Evolutionary conservation across 257 asterid species (phyloP).

Genomic region (Solanum lignicaule): DNA sequence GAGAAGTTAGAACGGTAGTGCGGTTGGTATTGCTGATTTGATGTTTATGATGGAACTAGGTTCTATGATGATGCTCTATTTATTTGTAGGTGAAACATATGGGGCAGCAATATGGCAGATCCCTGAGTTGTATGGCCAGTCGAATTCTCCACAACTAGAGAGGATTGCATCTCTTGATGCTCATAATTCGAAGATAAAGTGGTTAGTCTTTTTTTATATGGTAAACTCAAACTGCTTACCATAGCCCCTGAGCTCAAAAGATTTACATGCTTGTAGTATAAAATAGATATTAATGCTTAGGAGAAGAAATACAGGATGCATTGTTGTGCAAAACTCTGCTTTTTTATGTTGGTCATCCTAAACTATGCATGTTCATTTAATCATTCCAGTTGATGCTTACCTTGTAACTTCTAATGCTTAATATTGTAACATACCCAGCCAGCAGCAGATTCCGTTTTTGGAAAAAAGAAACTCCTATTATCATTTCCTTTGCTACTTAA

Average conservation of each 20-base stretch:
- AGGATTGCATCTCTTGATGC: conserved; percentile 76
- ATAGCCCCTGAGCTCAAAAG: not conserved
- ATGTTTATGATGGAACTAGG: not conserved
- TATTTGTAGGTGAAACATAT: conserved; percentile 56
- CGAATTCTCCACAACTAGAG: conserved; percentile 88
- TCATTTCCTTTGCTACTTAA: not conserved
- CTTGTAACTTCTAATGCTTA: not conserved
- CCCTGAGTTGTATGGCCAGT: conserved; percentile 92
- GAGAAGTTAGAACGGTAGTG: not conserved
- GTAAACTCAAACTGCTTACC: not conserved
- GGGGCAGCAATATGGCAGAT: conserved; percentile 98
- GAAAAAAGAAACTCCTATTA: not conserved
- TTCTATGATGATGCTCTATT: not conserved
- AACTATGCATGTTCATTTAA: not conserved
- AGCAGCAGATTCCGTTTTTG: not conserved
- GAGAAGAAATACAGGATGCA: not conserved
- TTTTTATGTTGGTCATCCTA: not conserved
- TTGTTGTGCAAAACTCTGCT: not conserved
- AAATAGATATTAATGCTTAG: not conserved
- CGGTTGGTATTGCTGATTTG: not conserved
- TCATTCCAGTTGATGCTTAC: not conserved
- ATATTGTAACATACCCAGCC: not conserved
- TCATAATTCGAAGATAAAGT: conserved; percentile 61
- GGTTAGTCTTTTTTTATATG: conserved; percentile 31
- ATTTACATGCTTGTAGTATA: not conserved